phyloP scores from a whole-genome alignment of 306 rosid genomes.

The barrel medic (Medicago truncatula) region DNA sequence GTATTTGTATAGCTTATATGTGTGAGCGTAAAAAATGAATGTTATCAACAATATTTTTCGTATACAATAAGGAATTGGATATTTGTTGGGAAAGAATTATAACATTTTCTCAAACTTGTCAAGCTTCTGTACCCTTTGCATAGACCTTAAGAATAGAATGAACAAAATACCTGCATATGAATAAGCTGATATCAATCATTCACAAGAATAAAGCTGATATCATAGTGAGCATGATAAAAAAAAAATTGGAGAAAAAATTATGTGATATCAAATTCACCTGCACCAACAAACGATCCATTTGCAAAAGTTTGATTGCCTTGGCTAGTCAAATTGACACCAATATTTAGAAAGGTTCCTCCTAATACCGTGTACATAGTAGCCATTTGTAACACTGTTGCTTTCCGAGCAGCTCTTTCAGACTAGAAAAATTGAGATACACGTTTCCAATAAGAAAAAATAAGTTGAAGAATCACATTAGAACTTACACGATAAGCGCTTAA shows the following conservation, averaged over 20 bases:
- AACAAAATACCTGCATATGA: slow-evolving; percentile 68
- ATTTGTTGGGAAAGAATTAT: slow-evolving; percentile 35
- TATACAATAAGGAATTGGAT: slow-evolving; percentile 36
- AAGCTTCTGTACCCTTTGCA: slow-evolving; percentile 77
- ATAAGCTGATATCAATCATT: slow-evolving; percentile 21
- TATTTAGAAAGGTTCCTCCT: slow-evolving; percentile 83
- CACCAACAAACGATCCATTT: slow-evolving; percentile 84
- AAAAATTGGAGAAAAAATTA: neutral
- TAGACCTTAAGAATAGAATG: slow-evolving; percentile 63
- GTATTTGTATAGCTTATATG: slow-evolving; percentile 33
- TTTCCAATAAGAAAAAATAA: slow-evolving; percentile 5
- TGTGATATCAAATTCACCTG: slow-evolving; percentile 59
- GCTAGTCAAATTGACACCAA: slow-evolving; percentile 74
- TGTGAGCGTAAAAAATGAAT: slow-evolving; percentile 27
- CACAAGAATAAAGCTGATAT: slow-evolving; percentile 9
- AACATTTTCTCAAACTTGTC: slow-evolving; percentile 86
- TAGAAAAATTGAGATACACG: slow-evolving; percentile 41
- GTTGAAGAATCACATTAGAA: neutral
- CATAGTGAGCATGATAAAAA: slow-evolving; percentile 16
- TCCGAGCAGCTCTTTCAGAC: slow-evolving; percentile 95
- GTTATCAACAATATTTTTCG: slow-evolving; percentile 9
- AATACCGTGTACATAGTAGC: slow-evolving; percentile 79
- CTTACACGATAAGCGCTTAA: neutral
- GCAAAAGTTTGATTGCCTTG: slow-evolving; percentile 78
- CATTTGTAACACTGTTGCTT: slow-evolving; percentile 86